These are phyloP conservation scores for Monilinia fructigena DNA, from an alignment of 2,329 filamentous ascomycete genomes.

Conservation along the genomic window DNA sequence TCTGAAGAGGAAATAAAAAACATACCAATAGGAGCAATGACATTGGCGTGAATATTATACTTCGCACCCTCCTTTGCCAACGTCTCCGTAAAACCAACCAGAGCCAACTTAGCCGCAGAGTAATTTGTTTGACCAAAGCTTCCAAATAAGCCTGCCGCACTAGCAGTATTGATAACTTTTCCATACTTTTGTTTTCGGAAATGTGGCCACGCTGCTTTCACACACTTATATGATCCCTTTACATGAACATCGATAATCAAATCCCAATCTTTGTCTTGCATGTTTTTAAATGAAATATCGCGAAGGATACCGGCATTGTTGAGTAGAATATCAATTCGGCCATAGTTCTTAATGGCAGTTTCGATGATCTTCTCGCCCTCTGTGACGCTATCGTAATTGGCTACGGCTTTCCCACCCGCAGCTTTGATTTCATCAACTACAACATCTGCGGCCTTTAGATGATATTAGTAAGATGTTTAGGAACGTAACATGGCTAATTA, in stretches of 20 bases:
- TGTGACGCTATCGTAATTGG: slow-evolving; percentile 96
- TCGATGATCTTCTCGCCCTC: slow-evolving; percentile 93
- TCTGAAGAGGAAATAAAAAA: background rate
- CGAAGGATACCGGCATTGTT: slow-evolving; percentile 96
- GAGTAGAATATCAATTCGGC: slow-evolving; percentile 89
- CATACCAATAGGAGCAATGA: slow-evolving; percentile 77
- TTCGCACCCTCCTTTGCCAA: slow-evolving; percentile 95
- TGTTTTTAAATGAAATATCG: slow-evolving; percentile 97
- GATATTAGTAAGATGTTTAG: slow-evolving; percentile 22
- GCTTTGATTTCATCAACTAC: slow-evolving; percentile 81
- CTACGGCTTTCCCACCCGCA: slow-evolving; percentile 90
- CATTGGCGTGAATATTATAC: slow-evolving; percentile 96
- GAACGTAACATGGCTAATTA: slow-evolving; percentile 5
- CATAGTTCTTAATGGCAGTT: slow-evolving; percentile 75
- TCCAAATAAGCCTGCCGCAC: slow-evolving; percentile 92
- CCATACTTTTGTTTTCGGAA: slow-evolving; percentile 99
- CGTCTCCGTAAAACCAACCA: slow-evolving; percentile 97
- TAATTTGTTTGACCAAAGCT: slow-evolving; percentile 97
- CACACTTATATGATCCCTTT: slow-evolving; percentile 91
- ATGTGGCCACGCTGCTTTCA: slow-evolving; percentile 91
- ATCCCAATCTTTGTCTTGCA: slow-evolving; percentile 97
- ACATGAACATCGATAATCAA: slow-evolving; percentile 91
- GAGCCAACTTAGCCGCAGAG: slow-evolving; percentile 90
- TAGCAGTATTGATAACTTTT: slow-evolving; percentile 92
- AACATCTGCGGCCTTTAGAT: slow-evolving; percentile 69